Evolutionary conservation across 495 filamentous ascomycete species (phyloP), one percentile per base, ranked within the genome.

Genomic region (Penicillium subrubescens): DNA sequence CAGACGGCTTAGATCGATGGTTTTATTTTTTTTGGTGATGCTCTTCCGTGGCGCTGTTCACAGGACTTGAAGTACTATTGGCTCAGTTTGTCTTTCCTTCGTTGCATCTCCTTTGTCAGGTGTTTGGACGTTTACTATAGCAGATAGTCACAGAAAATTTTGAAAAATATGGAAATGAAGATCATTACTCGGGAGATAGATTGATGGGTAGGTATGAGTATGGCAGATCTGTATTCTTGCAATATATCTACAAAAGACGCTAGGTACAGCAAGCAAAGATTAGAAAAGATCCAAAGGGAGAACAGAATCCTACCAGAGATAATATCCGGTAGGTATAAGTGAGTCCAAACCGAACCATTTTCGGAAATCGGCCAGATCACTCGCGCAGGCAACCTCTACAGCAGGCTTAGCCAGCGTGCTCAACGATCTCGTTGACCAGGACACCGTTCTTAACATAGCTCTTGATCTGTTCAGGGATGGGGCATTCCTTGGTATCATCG

Each of bases 391-490:
- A 27, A 54, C 25, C 33, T 25, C 5, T 14, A 29, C 48, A 2
- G 17, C 10, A 15, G 11, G 35, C 44, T 65, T 82, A 93, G 55
- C 93, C 92, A 57, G 88, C 86, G 78, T 96, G 92, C 66, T 93
- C 92, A 17, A 97, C 93, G 71, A 97, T 96, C 82, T 97, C 92
- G 70, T 82, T 93, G 19, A 91, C 84, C 65, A 96, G 70, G 63
- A 88, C 84, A 46, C 92, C 91, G 72, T 91, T 84, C 71, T 89
- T 89, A 63, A 90, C 83, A 62, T 89, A 89, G 59, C 88, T 92
- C 82, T 91, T 89, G 55, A 97, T 88, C 86, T 99, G 95, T 76
- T 93, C 90, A 5, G 95, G 95, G 57, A 97, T 75, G 15, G 95
- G 86, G 60, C 88, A 86, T 80, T 99, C 95, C 73, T 85, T 88